A percentile compares a stretch with the other conserved stretches of the same genome.
Evolutionary conservation across 1,139 yeast species (phyloP).

Genomic region (Yamadazyma epiphylla): DNA sequence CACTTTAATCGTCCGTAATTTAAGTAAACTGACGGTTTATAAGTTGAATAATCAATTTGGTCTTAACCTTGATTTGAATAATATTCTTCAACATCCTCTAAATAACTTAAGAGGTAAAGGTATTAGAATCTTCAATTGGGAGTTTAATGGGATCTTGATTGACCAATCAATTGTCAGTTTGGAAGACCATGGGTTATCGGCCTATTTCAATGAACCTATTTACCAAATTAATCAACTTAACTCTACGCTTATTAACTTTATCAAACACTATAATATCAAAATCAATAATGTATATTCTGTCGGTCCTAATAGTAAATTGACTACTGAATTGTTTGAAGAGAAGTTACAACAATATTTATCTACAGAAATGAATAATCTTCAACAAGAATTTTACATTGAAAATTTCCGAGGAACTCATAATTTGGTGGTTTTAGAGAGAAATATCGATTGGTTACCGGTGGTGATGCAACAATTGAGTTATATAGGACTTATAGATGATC

Average conservation of each 20-base stretch:
- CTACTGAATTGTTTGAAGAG: conserved; percentile 23
- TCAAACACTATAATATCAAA: conserved; percentile 23
- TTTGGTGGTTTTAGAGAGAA: conserved; percentile 74
- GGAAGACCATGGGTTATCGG: conserved; percentile 19
- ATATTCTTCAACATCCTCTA: conserved; percentile 9
- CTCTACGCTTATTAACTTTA: conserved; percentile 21
- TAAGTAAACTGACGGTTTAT: conserved; percentile 25
- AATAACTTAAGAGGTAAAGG: conserved; percentile 13
- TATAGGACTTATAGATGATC: conserved; percentile 77
- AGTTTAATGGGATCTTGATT: conserved; percentile 22
- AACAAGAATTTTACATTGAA: conserved; percentile 33
- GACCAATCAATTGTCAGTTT: conserved; percentile 23
- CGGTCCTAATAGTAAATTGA: conserved; percentile 35
- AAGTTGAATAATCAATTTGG: conserved; percentile 25
- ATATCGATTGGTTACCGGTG: conserved; percentile 68
- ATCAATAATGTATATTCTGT: conserved; percentile 36
- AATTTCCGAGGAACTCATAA: conserved; percentile 47
- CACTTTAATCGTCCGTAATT: conserved; percentile 28
- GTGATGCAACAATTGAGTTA: conserved; percentile 76
- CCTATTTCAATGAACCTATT: conserved; percentile 35
- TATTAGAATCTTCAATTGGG: conserved; percentile 30
- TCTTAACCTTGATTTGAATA: conserved; percentile 17
- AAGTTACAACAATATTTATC: conserved; percentile 28
- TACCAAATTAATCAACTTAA: conserved; percentile 26
- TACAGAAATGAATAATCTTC: conserved; percentile 26